These are phyloP conservation scores for Wickerhamiella australiensis DNA, from an alignment of 805 yeast species.

Conservation along the genomic window DNA sequence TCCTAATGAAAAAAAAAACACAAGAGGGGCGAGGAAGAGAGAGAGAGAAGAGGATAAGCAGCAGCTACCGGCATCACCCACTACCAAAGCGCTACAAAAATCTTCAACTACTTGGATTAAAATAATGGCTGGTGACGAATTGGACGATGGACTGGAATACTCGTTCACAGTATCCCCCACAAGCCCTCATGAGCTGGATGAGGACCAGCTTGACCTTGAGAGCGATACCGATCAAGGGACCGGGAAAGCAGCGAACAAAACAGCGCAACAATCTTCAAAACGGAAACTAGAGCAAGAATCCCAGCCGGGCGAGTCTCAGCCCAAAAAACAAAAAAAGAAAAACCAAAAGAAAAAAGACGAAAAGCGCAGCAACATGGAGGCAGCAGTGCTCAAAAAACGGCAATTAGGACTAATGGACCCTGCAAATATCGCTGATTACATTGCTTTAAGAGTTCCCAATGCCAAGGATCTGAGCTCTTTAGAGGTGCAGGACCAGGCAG, in stretches of 20 bases:
- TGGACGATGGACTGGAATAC: slow-evolving; percentile 68
- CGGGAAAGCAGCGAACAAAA: no score
- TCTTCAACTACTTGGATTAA: no score
- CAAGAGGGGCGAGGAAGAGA: no score
- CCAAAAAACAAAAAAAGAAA: slow-evolving; percentile 16
- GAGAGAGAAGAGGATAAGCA: no score
- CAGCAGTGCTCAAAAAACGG: slow-evolving; percentile 39
- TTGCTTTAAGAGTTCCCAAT: slow-evolving; percentile 46
- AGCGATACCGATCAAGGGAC: slow-evolving; percentile 20
- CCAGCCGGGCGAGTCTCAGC: slow-evolving; percentile 15
- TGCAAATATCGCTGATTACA: slow-evolving; percentile 51
- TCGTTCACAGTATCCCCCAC: slow-evolving; percentile 26
- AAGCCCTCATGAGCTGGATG: not conserved
- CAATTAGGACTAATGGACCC: slow-evolving; percentile 43
- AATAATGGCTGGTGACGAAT: slow-evolving; percentile 50
- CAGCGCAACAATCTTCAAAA: no score
- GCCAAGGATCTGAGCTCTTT: slow-evolving; percentile 58
- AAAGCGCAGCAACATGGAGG: slow-evolving; percentile 14
- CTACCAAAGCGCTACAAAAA: no score
- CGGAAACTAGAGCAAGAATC: slow-evolving; percentile 15
- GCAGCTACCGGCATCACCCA: no score
- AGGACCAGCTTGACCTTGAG: slow-evolving; percentile 11
- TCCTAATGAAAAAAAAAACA: no score
- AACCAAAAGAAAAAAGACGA: slow-evolving; percentile 17
- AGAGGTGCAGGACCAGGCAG: slow-evolving; percentile 56